These are phyloP conservation scores for Blumeriella jaapii DNA, from an alignment of 2,329 filamentous ascomycete species.

Conservation along the genomic window DNA sequence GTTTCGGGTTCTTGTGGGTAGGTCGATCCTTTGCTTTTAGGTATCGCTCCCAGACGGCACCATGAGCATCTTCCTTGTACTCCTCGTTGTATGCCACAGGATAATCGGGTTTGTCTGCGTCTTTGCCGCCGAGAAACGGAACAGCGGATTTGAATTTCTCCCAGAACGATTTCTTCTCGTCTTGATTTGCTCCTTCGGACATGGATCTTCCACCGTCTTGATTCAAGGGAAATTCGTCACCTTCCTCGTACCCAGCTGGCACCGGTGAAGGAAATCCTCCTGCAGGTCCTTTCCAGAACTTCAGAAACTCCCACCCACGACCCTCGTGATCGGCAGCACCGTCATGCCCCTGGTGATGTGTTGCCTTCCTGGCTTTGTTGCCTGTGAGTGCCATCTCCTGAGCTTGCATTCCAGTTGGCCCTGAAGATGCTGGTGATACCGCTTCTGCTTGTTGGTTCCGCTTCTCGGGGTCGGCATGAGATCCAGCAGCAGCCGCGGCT, in stretches of 20 bases:
- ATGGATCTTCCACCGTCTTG: conserved; percentile 22
- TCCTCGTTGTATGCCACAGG: conserved; percentile 50
- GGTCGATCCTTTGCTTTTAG: conserved; percentile 72
- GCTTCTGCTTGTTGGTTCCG: conserved; percentile 2
- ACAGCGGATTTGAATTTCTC: conserved; percentile 38
- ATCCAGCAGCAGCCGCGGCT: conserved; percentile 12
- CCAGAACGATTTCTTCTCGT: conserved; percentile 37
- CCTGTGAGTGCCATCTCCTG: conserved; percentile 15
- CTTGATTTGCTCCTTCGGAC: conserved; percentile 10
- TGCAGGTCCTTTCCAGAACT: conserved; percentile 53
- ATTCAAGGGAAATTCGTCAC: conserved; percentile 31
- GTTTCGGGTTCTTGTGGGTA: conserved; percentile 64
- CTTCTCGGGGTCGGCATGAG: conserved; percentile 13
- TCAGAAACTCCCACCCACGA: conserved; percentile 36
- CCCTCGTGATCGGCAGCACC: conserved; percentile 10
- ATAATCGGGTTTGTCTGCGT: conserved; percentile 36
- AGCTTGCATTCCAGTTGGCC: conserved; percentile 3
- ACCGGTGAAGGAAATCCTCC: conserved; percentile 51
- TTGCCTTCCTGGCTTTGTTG: conserved; percentile 16
- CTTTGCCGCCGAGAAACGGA: conserved; percentile 32
- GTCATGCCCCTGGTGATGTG: conserved; percentile 15
- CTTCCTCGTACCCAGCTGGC: conserved; percentile 41
- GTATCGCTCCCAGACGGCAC: conserved; percentile 72
- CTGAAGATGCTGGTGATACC: conserved; percentile 10
- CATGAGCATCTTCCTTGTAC: conserved; percentile 48